A percentile compares a stretch with the other conserved stretches of the same genome.
Evolutionary conservation across 306 rosid species (phyloP).

Genomic region (Dalbergia cultrata): DNA sequence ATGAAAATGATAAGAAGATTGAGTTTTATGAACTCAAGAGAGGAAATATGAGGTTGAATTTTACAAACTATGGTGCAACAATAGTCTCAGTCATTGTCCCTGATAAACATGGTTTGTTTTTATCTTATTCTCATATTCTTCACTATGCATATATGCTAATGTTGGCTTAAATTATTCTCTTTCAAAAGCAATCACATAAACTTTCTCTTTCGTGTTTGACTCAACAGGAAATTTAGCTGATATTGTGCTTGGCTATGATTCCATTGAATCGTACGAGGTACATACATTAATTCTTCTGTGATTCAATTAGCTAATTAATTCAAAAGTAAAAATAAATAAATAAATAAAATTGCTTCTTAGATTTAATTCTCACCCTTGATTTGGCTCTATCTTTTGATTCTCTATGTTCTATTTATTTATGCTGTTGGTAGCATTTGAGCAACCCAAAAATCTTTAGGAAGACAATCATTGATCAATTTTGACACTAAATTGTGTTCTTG

Average conservation of each 20-base stretch:
- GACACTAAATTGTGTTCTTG: background rate
- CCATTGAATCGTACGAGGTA: conserved; percentile 44
- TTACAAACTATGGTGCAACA: conserved; percentile 57
- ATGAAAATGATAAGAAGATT: conserved; percentile 28
- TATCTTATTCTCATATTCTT: too few relatives aligned
- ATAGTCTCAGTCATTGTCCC: conserved; percentile 43
- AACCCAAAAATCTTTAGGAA: background rate
- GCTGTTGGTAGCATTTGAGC: background rate
- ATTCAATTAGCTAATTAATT: conserved; percentile 11
- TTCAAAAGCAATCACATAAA: background rate
- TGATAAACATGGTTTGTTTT: conserved; percentile 49
- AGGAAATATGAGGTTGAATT: conserved; percentile 38
- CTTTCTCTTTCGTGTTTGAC: background rate
- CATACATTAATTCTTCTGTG: conserved; percentile 14
- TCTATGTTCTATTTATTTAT: background rate
- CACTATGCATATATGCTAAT: background rate
- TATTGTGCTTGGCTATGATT: conserved; percentile 56
- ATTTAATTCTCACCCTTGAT: background rate
- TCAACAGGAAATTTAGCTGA: conserved; percentile 48
- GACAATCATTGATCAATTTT: background rate
- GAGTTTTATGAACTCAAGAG: conserved; percentile 40
- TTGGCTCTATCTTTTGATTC: background rate
- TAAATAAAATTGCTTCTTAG: background rate
- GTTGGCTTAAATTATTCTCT: too few relatives aligned
- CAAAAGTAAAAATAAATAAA: background rate